These are phyloP conservation scores for Suillus discolor DNA, from an alignment of 768 basidiomycete genomes.

Conservation along the genomic window DNA sequence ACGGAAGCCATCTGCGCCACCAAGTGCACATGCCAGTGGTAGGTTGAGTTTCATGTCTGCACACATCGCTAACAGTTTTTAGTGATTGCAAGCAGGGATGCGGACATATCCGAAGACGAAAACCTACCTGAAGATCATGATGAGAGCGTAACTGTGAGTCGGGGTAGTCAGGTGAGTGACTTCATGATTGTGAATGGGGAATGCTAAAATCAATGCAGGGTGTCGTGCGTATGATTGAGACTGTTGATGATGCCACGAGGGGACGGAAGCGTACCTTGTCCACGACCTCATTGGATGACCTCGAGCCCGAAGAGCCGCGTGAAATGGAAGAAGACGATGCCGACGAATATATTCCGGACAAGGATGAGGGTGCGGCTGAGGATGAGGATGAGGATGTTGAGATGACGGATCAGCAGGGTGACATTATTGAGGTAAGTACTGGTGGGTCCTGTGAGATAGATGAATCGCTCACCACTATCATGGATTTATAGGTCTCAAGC, in stretches of 20 bases:
- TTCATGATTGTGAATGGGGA: background rate
- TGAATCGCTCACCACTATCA: background rate
- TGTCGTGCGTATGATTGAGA: background rate
- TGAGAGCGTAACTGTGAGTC: background rate
- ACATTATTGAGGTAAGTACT: background rate
- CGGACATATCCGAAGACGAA: background rate
- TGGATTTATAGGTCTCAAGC: background rate
- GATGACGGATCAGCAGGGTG: background rate
- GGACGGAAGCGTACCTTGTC: background rate
- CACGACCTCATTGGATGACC: background rate
- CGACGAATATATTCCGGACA: too few species aligned
- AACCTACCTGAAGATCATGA: constrained; percentile 1
- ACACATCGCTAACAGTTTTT: background rate
- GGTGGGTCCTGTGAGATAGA: background rate
- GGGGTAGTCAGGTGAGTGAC: background rate
- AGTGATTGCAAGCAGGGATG: background rate
- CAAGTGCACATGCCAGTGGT: background rate
- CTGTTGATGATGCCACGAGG: background rate
- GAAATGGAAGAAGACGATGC: background rate
- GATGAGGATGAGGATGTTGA: background rate
- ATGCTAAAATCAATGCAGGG: background rate
- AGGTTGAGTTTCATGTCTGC: background rate
- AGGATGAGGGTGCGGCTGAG: too few species aligned
- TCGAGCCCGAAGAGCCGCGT: background rate
- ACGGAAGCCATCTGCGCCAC: background rate